phyloP scores from a whole-genome alignment of 1,139 yeast genomes.

The Maudiozyma humilis region DNA sequence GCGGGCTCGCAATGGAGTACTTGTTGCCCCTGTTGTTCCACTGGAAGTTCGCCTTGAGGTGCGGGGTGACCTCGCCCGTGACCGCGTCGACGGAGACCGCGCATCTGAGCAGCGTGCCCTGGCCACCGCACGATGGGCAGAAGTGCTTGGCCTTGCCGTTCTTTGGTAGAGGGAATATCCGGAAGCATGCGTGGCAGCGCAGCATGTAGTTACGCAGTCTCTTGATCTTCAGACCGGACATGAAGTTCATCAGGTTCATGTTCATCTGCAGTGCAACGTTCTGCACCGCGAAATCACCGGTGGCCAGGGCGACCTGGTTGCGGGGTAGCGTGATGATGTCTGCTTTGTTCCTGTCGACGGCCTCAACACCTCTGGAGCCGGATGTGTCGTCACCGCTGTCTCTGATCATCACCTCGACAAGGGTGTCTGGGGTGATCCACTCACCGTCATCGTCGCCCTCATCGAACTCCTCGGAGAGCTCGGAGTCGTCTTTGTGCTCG shows the following conservation, averaged over 20 bases:
- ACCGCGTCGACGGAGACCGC: constrained; percentile 75
- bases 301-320: constrained; percentile 72
- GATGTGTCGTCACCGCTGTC: constrained; percentile 48
- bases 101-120: constrained; percentile 80
- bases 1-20: constrained; percentile 68
- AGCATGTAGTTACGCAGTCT: constrained; percentile 87
- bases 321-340: constrained; percentile 26
- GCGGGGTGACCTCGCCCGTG: constrained; percentile 83
- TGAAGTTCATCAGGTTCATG: constrained; percentile 71
- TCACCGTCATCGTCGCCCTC: constrained; percentile 74
- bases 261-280: constrained; percentile 91
- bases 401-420: constrained; percentile 58
- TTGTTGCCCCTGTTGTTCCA: constrained; percentile 89
- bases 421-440: constrained; percentile 89
- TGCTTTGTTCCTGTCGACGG: constrained; percentile 16
- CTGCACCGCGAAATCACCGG: constrained; percentile 97
- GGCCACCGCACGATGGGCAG: constrained; percentile 90
- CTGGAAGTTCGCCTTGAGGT: constrained; percentile 81
- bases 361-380: constrained; percentile 31
- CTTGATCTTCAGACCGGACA: constrained; percentile 77
- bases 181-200: constrained; percentile 95
- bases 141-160: constrained; percentile 74
- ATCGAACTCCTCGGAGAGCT: constrained; percentile 34
- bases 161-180: constrained; percentile 66
- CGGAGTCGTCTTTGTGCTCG: constrained; percentile 21